Conservation (phyloP, 352 stramenopile species). For the Pythium oligandrum region DNA sequence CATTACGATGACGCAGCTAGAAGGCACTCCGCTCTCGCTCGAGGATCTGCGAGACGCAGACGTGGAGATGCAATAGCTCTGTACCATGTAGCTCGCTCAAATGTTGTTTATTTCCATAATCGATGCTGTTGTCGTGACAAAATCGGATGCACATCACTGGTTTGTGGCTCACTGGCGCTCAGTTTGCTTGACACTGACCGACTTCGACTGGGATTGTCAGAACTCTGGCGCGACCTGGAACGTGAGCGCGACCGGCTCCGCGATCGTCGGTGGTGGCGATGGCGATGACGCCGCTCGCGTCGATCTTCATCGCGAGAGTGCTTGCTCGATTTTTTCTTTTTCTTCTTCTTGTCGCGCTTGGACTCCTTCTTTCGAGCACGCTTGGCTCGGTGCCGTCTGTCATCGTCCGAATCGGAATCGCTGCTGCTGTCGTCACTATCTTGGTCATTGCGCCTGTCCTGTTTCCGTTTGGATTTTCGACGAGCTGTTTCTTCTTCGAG, state of each 20-base stretch:
- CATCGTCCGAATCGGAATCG: constrained; percentile 7
- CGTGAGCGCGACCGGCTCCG: constrained; percentile 1
- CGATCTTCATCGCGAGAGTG: constrained; percentile 6
- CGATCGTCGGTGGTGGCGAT: neutral
- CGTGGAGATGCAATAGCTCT: constrained; percentile 6
- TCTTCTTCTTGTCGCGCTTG: constrained; percentile 12
- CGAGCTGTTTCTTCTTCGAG: constrained; percentile 24
- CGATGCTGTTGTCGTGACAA: constrained; percentile 27
- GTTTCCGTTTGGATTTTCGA: constrained; percentile 6
- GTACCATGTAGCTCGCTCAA: neutral
- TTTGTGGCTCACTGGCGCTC: too few relatives aligned
- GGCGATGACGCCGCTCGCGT: neutral
- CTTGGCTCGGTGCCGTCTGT: neutral
- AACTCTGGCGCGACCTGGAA: constrained; percentile 1
- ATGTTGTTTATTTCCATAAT: constrained; percentile 29
- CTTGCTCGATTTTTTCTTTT: constrained; percentile 24
- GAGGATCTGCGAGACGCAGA: constrained; percentile 24
- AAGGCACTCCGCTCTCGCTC: constrained; percentile 36
- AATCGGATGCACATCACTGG: constrained; percentile 18
- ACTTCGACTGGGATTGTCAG: constrained; percentile 4
- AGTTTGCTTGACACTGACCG: neutral
- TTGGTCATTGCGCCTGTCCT: neutral
- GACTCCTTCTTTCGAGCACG: too few relatives aligned
- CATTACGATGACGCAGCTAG: constrained; percentile 28
- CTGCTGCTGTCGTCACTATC: constrained; percentile 1